Evolutionary conservation across 768 basidiomycete species (phyloP).

Genomic region (Phylloporus sp.): DNA sequence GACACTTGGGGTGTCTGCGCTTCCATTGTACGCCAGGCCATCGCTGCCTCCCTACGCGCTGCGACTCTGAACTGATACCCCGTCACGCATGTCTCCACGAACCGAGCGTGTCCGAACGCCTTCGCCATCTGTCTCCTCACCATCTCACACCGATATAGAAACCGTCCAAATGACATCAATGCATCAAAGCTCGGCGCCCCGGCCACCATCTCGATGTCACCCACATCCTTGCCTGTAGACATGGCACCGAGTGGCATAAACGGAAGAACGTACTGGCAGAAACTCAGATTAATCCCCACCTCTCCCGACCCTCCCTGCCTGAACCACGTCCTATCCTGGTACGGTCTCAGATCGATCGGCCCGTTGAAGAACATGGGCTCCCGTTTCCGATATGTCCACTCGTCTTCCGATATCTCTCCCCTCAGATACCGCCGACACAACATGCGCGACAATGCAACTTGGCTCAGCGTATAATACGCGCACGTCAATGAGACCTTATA

Average conservation of each 20-base stretch:
- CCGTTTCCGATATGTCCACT: not conserved
- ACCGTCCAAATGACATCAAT: not conserved
- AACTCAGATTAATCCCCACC: not conserved
- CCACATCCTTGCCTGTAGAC: not conserved
- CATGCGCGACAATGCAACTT: not conserved
- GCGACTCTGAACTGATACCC: not conserved
- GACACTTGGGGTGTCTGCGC: not conserved
- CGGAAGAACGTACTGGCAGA: not conserved
- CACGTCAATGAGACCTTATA: not conserved
- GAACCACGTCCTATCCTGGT: not conserved
- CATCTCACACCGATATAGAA: not conserved
- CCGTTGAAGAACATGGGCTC: not conserved
- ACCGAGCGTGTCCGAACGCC: not conserved
- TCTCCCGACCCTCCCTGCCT: not conserved
- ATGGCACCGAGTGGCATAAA: not conserved
- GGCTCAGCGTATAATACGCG: not conserved
- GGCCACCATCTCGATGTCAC: not conserved
- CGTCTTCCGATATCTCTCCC: not conserved
- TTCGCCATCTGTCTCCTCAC: not conserved
- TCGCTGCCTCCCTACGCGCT: not conserved
- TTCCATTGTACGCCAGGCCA: not conserved
- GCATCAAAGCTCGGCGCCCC: not conserved
- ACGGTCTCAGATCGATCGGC: not conserved
- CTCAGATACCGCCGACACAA: not conserved
- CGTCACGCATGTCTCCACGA: not conserved